Conservation (phyloP, 768 basidiomycete genomes). For the Collybia sp. region DNA sequence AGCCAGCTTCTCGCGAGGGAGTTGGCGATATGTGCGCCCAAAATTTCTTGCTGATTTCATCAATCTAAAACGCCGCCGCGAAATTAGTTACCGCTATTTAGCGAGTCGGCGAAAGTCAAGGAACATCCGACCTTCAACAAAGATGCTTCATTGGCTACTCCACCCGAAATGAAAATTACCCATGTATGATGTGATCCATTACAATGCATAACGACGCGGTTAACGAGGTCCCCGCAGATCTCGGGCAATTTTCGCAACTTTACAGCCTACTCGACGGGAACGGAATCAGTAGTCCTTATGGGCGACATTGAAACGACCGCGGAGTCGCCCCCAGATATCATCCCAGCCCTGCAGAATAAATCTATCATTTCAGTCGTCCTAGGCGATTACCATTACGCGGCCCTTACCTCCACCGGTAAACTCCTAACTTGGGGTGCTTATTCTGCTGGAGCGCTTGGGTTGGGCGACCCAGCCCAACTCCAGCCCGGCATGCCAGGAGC, state of each 20-base stretch:
- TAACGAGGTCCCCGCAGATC: slow-evolving; percentile 45
- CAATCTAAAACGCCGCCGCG: not conserved
- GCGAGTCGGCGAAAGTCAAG: slow-evolving; percentile 51
- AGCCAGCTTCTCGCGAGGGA: slow-evolving; percentile 26
- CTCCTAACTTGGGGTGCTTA: slow-evolving; percentile 79
- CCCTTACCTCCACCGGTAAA: slow-evolving; percentile 73
- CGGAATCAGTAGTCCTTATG: slow-evolving; percentile 69
- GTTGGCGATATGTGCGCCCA: slow-evolving; percentile 69
- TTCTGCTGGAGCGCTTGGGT: slow-evolving; percentile 77
- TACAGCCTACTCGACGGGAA: slow-evolving; percentile 73
- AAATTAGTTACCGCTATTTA: slow-evolving; percentile 67
- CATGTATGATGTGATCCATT: slow-evolving; percentile 47
- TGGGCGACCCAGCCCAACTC: slow-evolving; percentile 67
- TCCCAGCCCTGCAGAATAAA: slow-evolving; percentile 71
- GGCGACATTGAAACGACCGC: slow-evolving; percentile 48
- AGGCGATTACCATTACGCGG: slow-evolving; percentile 91
- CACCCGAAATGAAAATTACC: slow-evolving; percentile 57
- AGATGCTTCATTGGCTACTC: slow-evolving; percentile 22
- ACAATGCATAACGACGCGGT: slow-evolving; percentile 4
- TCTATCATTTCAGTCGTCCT: slow-evolving; percentile 82
- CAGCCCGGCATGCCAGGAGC: slow-evolving; percentile 56
- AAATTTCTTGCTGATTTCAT: not conserved
- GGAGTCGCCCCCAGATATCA: slow-evolving; percentile 48
- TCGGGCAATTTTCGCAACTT: slow-evolving; percentile 83
- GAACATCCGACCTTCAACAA: slow-evolving; percentile 38